These are phyloP conservation scores for Chytriomyces confervae DNA, from an alignment of 192 early-diverging fungal genomes.

Conservation along the genomic window DNA sequence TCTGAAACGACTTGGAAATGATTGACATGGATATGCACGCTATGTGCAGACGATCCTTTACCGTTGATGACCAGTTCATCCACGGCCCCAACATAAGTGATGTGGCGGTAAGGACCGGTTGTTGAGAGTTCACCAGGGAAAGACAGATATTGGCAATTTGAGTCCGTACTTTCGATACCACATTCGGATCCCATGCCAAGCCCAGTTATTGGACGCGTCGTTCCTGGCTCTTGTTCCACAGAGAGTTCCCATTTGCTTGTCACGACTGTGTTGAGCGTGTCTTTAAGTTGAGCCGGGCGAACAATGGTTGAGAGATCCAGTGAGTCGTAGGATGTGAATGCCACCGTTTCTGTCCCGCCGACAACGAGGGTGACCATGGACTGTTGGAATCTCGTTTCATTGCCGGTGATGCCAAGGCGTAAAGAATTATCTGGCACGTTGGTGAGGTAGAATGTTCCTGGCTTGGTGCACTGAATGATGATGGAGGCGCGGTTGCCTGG, in stretches of 20 bases:
- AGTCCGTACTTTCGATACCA: not conserved
- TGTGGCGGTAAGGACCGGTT: not conserved
- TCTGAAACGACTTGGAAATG: not conserved
- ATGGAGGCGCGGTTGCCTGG: not conserved
- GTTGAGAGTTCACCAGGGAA: not conserved
- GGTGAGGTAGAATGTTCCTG: conserved; percentile 8
- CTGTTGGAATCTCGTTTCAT: not conserved
- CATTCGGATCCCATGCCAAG: not conserved
- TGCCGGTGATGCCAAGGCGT: not conserved
- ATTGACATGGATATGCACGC: not conserved
- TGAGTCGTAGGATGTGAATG: not conserved
- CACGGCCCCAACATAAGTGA: not conserved
- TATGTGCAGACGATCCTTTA: not conserved
- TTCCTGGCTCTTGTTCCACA: not conserved
- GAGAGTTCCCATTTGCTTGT: not conserved
- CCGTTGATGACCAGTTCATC: not conserved
- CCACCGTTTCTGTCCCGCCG: not conserved
- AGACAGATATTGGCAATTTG: not conserved
- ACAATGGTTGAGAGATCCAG: not conserved
- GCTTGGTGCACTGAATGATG: conserved; percentile 12
- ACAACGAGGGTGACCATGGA: not conserved
- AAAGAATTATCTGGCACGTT: not conserved
- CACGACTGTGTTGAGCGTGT: not conserved
- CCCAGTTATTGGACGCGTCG: not conserved
- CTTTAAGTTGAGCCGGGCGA: not conserved